Conservation (phyloP, 108 stramenopile species). For the Skeletonema marinoi region DNA sequence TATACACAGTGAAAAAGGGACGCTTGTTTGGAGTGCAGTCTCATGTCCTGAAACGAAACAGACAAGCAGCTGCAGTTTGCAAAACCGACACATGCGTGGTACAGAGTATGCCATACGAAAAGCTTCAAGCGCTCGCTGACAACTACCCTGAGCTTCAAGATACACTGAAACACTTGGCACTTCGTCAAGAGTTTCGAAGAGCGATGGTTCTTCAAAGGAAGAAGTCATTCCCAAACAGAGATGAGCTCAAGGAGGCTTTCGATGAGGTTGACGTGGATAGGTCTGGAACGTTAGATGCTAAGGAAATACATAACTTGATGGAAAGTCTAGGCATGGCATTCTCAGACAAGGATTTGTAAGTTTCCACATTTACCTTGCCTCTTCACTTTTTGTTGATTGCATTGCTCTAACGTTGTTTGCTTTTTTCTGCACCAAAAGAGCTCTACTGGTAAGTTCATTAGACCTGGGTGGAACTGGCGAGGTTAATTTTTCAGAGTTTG, state of each 20-base stretch:
- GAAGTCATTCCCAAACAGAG: conserved; percentile 69
- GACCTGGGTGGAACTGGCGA: conserved; percentile 66
- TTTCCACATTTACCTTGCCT: conserved; percentile 6
- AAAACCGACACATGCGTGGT: conserved; percentile 54
- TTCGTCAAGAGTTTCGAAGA: conserved; percentile 82
- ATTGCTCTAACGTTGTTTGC: neutral
- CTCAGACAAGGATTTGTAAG: conserved; percentile 73
- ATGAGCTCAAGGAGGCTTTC: conserved; percentile 69
- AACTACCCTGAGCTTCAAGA: conserved; percentile 49
- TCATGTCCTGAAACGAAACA: conserved; percentile 28
- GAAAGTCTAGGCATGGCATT: conserved; percentile 61
- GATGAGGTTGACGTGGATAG: conserved; percentile 60
- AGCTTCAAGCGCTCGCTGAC: conserved; percentile 60
- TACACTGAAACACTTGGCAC: conserved; percentile 62
- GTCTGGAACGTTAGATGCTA: conserved; percentile 59
- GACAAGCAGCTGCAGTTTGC: conserved; percentile 57
- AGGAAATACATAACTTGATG: conserved; percentile 63
- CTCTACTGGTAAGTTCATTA: conserved; percentile 40
- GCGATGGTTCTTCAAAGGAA: conserved; percentile 66
- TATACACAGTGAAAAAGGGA: conserved; percentile 39
- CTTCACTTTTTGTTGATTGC: neutral
- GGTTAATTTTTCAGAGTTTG: conserved; percentile 72
- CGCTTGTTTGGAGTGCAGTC: conserved; percentile 44
- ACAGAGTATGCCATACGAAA: conserved; percentile 52
- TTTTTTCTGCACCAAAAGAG: neutral